Evolutionary conservation across 116 monocot species (phyloP).

Genomic region (Trichopus zeylanicus): DNA sequence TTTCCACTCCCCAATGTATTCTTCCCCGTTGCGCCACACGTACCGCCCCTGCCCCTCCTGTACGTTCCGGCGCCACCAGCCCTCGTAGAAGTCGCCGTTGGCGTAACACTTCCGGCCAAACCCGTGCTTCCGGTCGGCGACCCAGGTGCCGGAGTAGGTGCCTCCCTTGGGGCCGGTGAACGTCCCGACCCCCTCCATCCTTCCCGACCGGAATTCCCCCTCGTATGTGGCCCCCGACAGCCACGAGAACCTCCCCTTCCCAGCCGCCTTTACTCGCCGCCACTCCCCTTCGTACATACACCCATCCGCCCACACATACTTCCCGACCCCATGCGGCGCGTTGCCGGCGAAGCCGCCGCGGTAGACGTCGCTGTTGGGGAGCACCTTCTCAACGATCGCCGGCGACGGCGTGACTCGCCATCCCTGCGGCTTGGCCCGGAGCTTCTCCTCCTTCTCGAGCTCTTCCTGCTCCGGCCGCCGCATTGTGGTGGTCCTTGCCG

Average conservation of each 20-base stretch:
- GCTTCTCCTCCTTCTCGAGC: too few relatives aligned
- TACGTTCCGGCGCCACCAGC: conserved; percentile 43
- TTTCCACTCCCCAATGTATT: conserved; percentile 61
- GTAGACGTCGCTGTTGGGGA: conserved; percentile 24
- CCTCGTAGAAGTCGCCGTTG: conserved; percentile 75
- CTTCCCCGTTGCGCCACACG: conserved; percentile 51
- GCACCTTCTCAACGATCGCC: conserved; percentile 14
- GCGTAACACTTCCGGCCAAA: conserved; percentile 68
- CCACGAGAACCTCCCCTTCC: conserved; percentile 21
- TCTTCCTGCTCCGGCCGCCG: too few relatives aligned
- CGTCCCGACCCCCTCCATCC: too few relatives aligned
- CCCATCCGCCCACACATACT: conserved; percentile 31
- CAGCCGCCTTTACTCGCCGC: conserved; percentile 20
- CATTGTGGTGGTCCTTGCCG: too few relatives aligned
- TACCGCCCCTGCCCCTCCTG: conserved; percentile 58
- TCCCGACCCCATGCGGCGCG: conserved; percentile 21
- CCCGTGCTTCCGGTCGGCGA: too few relatives aligned
- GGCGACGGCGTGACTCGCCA: conserved; percentile 10
- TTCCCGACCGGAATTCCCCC: conserved; percentile 27
- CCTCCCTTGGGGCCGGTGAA: conserved; percentile 55
- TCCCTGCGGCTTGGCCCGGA: too few relatives aligned
- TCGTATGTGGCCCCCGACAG: conserved; percentile 30
- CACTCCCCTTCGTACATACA: conserved; percentile 40
- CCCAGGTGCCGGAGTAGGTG: conserved; percentile 54
- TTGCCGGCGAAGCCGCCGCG: conserved; percentile 7